Evolutionary conservation across 164 flowering plant species (phyloP), one percentile per base, ranked within the genome.

Genomic region (Kingdonia uniflora): DNA sequence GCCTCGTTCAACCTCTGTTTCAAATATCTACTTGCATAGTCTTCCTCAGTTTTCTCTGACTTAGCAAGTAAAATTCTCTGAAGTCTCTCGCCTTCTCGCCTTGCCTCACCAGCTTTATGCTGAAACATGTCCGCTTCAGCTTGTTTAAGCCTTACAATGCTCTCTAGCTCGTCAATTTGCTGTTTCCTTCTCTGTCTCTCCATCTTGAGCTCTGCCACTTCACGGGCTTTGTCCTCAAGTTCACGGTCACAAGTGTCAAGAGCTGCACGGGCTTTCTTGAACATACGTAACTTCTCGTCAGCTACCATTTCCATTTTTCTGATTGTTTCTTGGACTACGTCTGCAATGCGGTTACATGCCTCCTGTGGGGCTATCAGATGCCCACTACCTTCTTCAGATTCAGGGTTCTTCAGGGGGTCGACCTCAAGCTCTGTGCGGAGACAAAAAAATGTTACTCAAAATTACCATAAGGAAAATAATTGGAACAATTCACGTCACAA

Each of bases 51-150:
- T 63, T 84, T 86, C 47, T 85, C 95, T 8, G 85, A 66, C 65
- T 88, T 85, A 23, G 95, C 91, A 40, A 82, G 84, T 24, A 86
- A 75, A 60, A 92, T 86, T 64, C 82, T 76, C 58, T 82, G 88
- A 3, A 88, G 84, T 68, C 91, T 77, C 64, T 86, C 96, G 24
- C 95, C 86, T 64, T 92, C 99, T 50, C 87, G 74, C 65, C 88
- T 82, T n/a, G 99, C 96, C 68, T 92, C 99, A 38, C 69, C 76
- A 29, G 99, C 99, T 76, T 92, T 92, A 11, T 82, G 74, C 72
- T 88, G 95, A 70, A 88, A 92, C 97, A 92, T 92, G 54, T 92
- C 95, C 51, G 99, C 91, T 72, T 92, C 99, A 16, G 99, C 96
- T 58, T 77, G 80, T 65, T 92, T 88, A 19, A 92, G 91, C 71